Base-by-base conservation (phyloP, 805 yeast genomes). In the Diddensiella caesifluorescens region DNA sequence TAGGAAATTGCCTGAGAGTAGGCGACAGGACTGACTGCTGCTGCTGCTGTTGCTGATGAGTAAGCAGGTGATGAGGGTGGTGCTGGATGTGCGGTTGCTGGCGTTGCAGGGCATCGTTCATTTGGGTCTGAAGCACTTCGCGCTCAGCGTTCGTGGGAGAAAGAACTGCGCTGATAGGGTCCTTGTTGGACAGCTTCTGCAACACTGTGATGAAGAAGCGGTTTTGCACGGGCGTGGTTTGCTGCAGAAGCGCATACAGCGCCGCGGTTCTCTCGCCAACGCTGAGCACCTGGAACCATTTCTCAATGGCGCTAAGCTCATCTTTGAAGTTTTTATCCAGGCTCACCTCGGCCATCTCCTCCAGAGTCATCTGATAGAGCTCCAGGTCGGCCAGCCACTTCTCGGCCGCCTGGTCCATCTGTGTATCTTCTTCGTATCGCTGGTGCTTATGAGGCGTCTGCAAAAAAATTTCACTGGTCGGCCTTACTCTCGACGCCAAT, bases 201-300 rank as follows among this genome's bases (percentile, higher is more conserved):
- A 61, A 51, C 23, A 61, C 61, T 7, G 63, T 53, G 35, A 59
- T 51, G 37, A 61, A 59, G 36, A 60, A 59, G 26, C 60, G 46
- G 45, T 54, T 52, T 51, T 62, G 66, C 7, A 53, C 59, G n/a
- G 59, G 61, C 22, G 59, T 49, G 19, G 62, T 47, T 32, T 60
- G 65, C 41, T 61, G 61, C 16, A 63, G 51, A 28, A 68, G 55
- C 7, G 69, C 50, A 37, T 59, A 52, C 37, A 67, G 48, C 6
- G 70, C 57, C 22, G 68, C 62, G 5, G 65, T 55, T 27, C 68
- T 63, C 48, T 67, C 71, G 20, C 56, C 56, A 25, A 57, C 57
- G 35, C 56, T 51, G 23, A 67, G 57, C 25, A 58, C 56, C 29
- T 62, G 58, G 49, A 64, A 67, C 72, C 72, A 67, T 39, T 57